Percentiles rank a stretch among this genome's conserved stretches.
Conservation (phyloP, 164 flowering plant genomes). For the Dillenia turbinata region DNA sequence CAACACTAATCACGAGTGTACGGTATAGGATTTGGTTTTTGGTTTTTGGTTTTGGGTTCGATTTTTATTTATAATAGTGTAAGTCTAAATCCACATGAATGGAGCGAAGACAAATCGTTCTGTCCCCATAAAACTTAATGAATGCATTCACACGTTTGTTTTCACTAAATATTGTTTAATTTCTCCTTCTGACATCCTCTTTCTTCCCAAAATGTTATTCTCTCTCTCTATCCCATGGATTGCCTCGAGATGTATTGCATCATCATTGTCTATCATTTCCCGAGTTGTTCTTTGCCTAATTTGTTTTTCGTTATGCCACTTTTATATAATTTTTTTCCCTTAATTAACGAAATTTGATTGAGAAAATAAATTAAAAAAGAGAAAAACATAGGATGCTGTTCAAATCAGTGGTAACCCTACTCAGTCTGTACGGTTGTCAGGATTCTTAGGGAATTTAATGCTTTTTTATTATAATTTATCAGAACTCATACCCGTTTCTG, state of each 20-base stretch:
- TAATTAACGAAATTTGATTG: background rate
- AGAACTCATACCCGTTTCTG: background rate
- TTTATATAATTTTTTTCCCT: background rate
- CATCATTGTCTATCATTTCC: conserved; percentile 17
- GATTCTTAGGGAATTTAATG: conserved; percentile 1
- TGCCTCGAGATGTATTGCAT: conserved; percentile 10
- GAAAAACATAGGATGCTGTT: conserved; percentile 48
- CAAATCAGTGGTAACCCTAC: conserved; percentile 33
- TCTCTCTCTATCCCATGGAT: background rate
- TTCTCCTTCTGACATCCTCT: too few relatives aligned
- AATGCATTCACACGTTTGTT: too few relatives aligned
- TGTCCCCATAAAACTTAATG: too few relatives aligned
- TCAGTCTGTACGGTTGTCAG: conserved; percentile 29
- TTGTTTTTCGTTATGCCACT: background rate
- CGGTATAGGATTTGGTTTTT: conserved; percentile 2
- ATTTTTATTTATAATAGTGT: too few relatives aligned
- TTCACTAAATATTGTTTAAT: too few relatives aligned
- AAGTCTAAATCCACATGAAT: too few relatives aligned
- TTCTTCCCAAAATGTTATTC: background rate
- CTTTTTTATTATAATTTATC: background rate
- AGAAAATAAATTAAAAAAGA: background rate
- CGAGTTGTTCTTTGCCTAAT: conserved; percentile 1
- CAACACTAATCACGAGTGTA: conserved; percentile 27
- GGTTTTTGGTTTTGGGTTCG: too few relatives aligned
- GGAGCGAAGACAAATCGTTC: too few relatives aligned